Percentiles rank a stretch among this genome's conserved stretches.
phyloP scores from a whole-genome alignment of 768 basidiomycete species.

The Tricholoma terreum region DNA sequence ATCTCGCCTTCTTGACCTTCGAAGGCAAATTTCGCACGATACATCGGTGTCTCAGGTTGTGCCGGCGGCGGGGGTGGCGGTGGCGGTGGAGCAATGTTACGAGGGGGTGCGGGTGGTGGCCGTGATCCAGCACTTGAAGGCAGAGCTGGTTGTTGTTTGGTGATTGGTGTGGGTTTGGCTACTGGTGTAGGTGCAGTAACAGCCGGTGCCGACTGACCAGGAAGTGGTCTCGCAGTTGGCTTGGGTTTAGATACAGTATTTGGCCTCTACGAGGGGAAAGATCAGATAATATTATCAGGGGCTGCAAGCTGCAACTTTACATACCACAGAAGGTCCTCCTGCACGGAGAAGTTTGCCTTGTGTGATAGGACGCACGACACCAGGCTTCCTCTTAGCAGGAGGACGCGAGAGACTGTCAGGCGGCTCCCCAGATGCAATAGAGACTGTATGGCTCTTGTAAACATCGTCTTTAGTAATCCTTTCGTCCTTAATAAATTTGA shows the following conservation, averaged over 20 bases:
- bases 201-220: conserved; percentile 49
- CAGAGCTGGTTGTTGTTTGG: conserved; percentile 29
- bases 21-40: conserved; percentile 91
- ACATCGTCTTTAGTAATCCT: conserved; percentile 70
- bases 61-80: conserved; percentile 57
- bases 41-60: conserved; percentile 68
- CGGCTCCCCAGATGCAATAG: conserved; percentile 86
- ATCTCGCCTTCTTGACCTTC: conserved; percentile 92
- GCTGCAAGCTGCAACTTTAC: conserved; percentile 10
- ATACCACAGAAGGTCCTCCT: conserved; percentile 68
- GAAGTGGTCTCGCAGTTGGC: conserved; percentile 63
- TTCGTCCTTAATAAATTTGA: conserved; percentile 90
- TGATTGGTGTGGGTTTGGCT: conserved; percentile 18
- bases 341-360: conserved; percentile 76
- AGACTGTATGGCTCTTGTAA: conserved; percentile 93
- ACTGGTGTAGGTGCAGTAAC: conserved; percentile 19
- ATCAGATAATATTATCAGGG: background rate
- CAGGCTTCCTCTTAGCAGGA: conserved; percentile 82
- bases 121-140: conserved; percentile 23
- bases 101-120: conserved; percentile 37
- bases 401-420: conserved; percentile 79
- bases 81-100: conserved; percentile 42
- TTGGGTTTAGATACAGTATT: conserved; percentile 50
- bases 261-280: conserved; percentile 40
- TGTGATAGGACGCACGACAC: conserved; percentile 81